phyloP scores from a whole-genome alignment of 768 basidiomycete species.

The Porphyrellus cyaneotinctus region DNA sequence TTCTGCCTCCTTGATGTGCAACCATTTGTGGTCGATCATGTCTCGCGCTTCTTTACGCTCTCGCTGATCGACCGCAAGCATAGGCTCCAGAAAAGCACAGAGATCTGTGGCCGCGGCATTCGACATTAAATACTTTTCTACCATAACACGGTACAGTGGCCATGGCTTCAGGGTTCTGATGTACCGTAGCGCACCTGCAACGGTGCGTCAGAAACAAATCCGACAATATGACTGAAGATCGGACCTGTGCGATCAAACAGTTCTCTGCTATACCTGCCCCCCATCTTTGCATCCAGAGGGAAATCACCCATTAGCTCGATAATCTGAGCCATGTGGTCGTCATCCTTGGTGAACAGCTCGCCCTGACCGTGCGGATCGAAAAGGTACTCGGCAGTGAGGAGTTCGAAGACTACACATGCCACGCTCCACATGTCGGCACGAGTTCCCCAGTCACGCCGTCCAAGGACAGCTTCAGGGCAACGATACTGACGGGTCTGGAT shows the following conservation, averaged over 20 bases:
- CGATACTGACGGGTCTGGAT: slow-evolving; percentile 97
- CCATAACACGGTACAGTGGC: slow-evolving; percentile 81
- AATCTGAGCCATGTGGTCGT: slow-evolving; percentile 95
- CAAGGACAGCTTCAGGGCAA: slow-evolving; percentile 90
- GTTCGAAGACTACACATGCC: slow-evolving; percentile 87
- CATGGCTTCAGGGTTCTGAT: slow-evolving; percentile 73
- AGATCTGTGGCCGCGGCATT: slow-evolving; percentile 53
- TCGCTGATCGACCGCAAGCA: slow-evolving; percentile 69
- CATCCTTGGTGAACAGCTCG: slow-evolving; percentile 84
- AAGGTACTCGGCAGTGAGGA: slow-evolving; percentile 86
- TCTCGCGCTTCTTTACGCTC: slow-evolving; percentile 68
- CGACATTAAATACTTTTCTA: slow-evolving; percentile 80
- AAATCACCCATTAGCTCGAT: slow-evolving; percentile 87
- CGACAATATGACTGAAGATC: slow-evolving; percentile 19
- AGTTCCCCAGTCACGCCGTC: slow-evolving; percentile 80
- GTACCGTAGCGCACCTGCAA: slow-evolving; percentile 61
- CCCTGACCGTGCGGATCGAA: slow-evolving; percentile 87
- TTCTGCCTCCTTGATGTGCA: slow-evolving; percentile 39
- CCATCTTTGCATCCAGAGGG: slow-evolving; percentile 67
- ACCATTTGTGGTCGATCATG: slow-evolving; percentile 73
- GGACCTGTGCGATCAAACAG: slow-evolving; percentile 72
- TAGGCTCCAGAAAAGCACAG: slow-evolving; percentile 68
- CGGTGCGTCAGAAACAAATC: slow-evolving; percentile 1
- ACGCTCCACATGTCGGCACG: slow-evolving; percentile 90
- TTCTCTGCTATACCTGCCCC: slow-evolving; percentile 80